phyloP scores from a whole-genome alignment of 2,329 filamentous ascomycete genomes.

The Emydomyces testavorans region DNA sequence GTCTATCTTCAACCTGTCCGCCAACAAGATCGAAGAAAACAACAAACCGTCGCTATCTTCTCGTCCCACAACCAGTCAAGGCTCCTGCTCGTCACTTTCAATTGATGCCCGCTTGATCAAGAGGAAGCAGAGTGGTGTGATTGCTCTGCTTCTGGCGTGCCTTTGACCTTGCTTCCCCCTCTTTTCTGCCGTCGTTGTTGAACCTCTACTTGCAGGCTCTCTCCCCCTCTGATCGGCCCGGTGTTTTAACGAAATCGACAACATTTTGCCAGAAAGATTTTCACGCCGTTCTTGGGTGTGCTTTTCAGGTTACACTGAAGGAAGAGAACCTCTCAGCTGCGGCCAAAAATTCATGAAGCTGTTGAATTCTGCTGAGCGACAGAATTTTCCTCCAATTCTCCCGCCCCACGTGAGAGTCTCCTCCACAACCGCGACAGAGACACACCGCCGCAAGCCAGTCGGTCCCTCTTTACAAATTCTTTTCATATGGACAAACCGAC shows the following conservation, averaged over 20 bases:
- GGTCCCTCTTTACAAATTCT: neutral
- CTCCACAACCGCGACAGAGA: neutral
- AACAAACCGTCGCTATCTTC: slow-evolving; percentile 5
- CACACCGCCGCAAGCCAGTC: neutral
- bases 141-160: neutral
- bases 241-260: neutral
- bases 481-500: slow-evolving; percentile 29
- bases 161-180: neutral
- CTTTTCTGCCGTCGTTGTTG: neutral
- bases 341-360: neutral
- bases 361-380: neutral
- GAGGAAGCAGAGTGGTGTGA: neutral
- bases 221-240: neutral
- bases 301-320: slow-evolving; percentile 5
- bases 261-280: neutral
- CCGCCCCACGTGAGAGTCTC: neutral
- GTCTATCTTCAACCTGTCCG: slow-evolving; percentile 6
- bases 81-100: slow-evolving; percentile 1
- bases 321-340: neutral
- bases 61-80: neutral
- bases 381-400: neutral
- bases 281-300: neutral
- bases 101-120: slow-evolving; percentile 8
- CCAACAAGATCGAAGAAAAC: slow-evolving; percentile 9
- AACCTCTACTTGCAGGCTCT: neutral